Evolutionary conservation across 148 eudicot genomes (phyloP), one percentile per base, ranked within the genome.

Genomic region (Talinum fruticosum): DNA sequence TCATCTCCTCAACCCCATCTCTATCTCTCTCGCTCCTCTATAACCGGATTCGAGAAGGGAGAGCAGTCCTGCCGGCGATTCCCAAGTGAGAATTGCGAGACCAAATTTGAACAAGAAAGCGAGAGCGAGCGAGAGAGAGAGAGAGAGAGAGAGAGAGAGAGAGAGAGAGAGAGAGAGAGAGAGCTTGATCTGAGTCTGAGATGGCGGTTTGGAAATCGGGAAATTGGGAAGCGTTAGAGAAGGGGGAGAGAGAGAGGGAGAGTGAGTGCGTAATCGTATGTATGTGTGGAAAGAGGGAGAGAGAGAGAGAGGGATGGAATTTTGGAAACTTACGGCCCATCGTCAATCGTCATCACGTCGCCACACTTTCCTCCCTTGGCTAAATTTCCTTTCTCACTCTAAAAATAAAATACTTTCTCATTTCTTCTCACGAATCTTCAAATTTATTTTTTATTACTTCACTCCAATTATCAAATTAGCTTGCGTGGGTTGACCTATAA

Each of bases 161-260:
- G 30, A n/a, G 13, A 10, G 35, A 30, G 1, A 29, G 19, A 64
- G 34, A 66, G 19, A 33, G 38, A 66, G 45, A 21, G 71, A 47
- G 61, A n/a, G 30, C 24, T 69, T 70, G 73, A 70, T 70, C 73
- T 14, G 73, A 44, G 73, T 70, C 73, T 41, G 73, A 70, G 73
- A 70, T 70, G 73, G 73, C 54, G 34, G 73, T 70, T 41, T 14
- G 53, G 21, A 16, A 44, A 13, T 41, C 33, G 34, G 53, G 24
- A 26, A 37, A 62, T 28, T 62, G 66, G 66, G 66, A 15, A 62
- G 66, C 33, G 66, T 62, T 62, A 28, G 26, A 12, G 33, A 8
- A 62, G 15, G 66, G 28, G 16, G 33, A 23, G 66, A 41, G 29
- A 24, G 19, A 24, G 26, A 23, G 16, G 23, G 34, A 36, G 26